phyloP scores from a whole-genome alignment of 352 stramenopile genomes.

The Phytophthora pisi region DNA sequence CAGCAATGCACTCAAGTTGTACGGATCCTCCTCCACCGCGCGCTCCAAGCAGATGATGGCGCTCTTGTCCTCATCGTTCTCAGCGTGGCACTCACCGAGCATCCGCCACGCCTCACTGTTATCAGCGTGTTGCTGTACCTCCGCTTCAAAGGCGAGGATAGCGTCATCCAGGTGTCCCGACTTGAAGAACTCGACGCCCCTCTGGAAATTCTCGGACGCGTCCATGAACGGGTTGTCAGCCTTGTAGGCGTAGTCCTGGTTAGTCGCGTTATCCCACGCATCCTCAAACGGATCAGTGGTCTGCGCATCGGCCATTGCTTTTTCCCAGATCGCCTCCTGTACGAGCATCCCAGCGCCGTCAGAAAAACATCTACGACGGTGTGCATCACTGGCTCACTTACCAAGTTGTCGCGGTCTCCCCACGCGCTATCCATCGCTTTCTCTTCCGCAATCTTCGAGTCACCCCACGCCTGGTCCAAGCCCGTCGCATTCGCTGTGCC shows the following conservation, averaged over 20 bases:
- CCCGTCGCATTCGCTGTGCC: constrained; percentile 29
- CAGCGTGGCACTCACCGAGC: constrained; percentile 94
- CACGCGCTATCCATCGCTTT: constrained; percentile 68
- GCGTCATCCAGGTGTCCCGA: constrained; percentile 92
- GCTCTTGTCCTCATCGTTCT: constrained; percentile 96
- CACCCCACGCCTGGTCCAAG: constrained; percentile 56
- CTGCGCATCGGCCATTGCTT: constrained; percentile 72
- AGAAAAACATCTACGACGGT: neutral
- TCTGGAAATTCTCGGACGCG: constrained; percentile 74
- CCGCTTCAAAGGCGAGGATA: constrained; percentile 95
- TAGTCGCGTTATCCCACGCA: constrained; percentile 59
- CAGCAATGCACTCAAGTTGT: constrained; percentile 93
- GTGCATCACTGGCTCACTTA: constrained; percentile 23
- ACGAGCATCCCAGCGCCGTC: constrained; percentile 1
- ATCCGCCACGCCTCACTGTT: constrained; percentile 96
- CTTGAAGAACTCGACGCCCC: constrained; percentile 85
- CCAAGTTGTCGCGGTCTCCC: constrained; percentile 63
- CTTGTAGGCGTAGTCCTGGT: constrained; percentile 77
- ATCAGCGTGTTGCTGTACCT: constrained; percentile 92
- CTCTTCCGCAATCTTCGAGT: constrained; percentile 51
- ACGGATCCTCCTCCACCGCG: constrained; percentile 95
- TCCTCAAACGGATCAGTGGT: constrained; percentile 83
- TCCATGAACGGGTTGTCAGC: constrained; percentile 75
- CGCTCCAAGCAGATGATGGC: constrained; percentile 95
- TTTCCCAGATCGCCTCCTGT: constrained; percentile 79